Conservation (phyloP, 805 yeast species). For the Candida hispaniensis region DNA sequence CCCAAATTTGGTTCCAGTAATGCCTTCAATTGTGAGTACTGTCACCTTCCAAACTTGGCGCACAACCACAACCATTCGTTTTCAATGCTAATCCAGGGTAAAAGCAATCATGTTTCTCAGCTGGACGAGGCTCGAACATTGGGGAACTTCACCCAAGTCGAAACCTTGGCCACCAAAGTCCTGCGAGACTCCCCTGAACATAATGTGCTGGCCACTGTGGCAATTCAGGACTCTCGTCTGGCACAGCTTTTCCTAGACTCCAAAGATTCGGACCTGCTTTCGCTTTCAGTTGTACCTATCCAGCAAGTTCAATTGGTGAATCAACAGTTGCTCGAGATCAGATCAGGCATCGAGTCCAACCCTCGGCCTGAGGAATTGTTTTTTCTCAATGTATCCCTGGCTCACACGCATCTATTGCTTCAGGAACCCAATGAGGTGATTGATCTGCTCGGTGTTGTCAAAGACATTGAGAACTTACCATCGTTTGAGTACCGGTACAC, state of each 20-base stretch:
- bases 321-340: constrained; percentile 1
- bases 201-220: constrained; percentile 7
- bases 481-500: constrained; percentile 18
- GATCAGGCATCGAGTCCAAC: constrained; percentile 4
- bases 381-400: constrained; percentile 17
- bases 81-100: constrained; percentile 14
- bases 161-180: constrained; percentile 5
- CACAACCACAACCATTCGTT: too few species aligned
- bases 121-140: constrained; percentile 16
- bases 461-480: constrained; percentile 14
- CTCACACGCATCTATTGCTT: constrained; percentile 19
- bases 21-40: constrained; percentile 16
- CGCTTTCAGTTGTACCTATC: constrained; percentile 5
- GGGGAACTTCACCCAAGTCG: constrained; percentile 14
- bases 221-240: constrained; percentile 10
- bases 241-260: constrained; percentile 9
- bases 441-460: constrained; percentile 12
- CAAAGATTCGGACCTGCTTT: constrained; percentile 11
- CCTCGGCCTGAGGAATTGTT: constrained; percentile 16
- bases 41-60: too few species aligned
- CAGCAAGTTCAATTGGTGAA: too few species aligned
- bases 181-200: constrained; percentile 9
- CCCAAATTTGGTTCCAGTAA: too few species aligned
- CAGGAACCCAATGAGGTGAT: constrained; percentile 19
- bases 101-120: constrained; percentile 14